Conservation (phyloP, 768 basidiomycete species). For the Collybia nuda region DNA sequence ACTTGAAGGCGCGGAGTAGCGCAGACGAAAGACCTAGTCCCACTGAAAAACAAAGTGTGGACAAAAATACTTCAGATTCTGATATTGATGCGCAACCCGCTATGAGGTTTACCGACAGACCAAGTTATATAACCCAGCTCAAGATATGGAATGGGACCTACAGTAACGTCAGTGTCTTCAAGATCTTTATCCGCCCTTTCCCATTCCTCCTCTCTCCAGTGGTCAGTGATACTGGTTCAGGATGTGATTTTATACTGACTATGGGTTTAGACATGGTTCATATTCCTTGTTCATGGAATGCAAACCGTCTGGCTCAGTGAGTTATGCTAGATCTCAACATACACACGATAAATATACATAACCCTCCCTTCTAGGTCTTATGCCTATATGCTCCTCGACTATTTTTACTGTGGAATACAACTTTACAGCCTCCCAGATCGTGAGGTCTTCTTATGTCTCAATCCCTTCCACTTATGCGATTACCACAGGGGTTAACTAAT, state of each 20-base stretch:
- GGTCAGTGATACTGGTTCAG: slow-evolving; percentile 19
- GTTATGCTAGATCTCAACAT: slow-evolving; percentile 3
- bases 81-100: slow-evolving; percentile 3
- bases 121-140: slow-evolving; percentile 32
- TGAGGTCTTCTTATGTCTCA: slow-evolving; percentile 8
- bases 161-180: slow-evolving; percentile 31
- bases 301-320: slow-evolving; percentile 45
- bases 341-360: background rate
- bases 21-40: slow-evolving; percentile 3
- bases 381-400: slow-evolving; percentile 43
- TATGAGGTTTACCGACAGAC: slow-evolving; percentile 5
- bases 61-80: slow-evolving; percentile 5
- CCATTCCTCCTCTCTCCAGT: slow-evolving; percentile 42
- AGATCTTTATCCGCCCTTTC: slow-evolving; percentile 38
- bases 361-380: slow-evolving; percentile 26
- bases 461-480: background rate
- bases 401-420: slow-evolving; percentile 44
- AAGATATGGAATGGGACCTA: slow-evolving; percentile 36
- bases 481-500: slow-evolving; percentile 36
- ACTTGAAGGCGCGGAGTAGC: background rate
- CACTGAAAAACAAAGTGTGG: slow-evolving; percentile 12
- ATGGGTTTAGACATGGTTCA: slow-evolving; percentile 29
- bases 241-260: no score
- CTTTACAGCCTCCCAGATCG: slow-evolving; percentile 40
- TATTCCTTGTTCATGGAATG: slow-evolving; percentile 39